Evolutionary conservation across 768 basidiomycete species (phyloP), one percentile per base, ranked within the genome.

Genomic region (Hygrophorus russula): DNA sequence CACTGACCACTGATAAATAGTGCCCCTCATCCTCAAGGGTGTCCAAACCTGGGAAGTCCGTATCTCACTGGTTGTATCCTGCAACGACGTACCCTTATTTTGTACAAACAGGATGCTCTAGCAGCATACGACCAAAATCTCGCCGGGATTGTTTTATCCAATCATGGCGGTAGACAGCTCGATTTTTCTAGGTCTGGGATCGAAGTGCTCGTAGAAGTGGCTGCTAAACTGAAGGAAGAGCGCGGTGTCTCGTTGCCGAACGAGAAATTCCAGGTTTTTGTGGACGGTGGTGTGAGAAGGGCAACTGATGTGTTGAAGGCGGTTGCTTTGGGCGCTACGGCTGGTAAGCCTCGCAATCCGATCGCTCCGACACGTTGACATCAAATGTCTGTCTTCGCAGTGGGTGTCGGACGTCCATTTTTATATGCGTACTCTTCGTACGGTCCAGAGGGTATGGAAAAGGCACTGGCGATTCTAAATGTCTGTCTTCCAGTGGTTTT

Each of bases 271-370:
- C 80, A 90, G 55, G 66, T 98, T 27, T 88, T 84, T 54, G 74
- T 91, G 10, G 94, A 99, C 54, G 94, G 94, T n/a, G 96, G 94
- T 44, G 89, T 97, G 6, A 73, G 92, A 39, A 69, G 92, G 30
- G 90, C 92, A 1, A 89, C 83, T 9, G 90, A 94, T 57, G 82
- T 92, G 2, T 64, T 94, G 45, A 93, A 94, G 56, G 90, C 89
- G 2, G 56, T 92, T 39, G 89, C 89, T 0, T 66, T 93, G 11
- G 91, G 90, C 14, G 90, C 90, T n/a, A 89, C 82, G 33, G 45
- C 45, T 17, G 45, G 46, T 42, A 27, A 31, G 36, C 32, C 6
- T 37, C 29, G 11, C n/a, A 17, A 14, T 28, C 39, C 32, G 12
- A 18, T 39, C 13, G 12, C 20, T 20, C 15, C 9, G 8, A 39